Base-by-base conservation (phyloP, 2,329 filamentous ascomycete genomes). In the Ceratocystis lukuohia region DNA sequence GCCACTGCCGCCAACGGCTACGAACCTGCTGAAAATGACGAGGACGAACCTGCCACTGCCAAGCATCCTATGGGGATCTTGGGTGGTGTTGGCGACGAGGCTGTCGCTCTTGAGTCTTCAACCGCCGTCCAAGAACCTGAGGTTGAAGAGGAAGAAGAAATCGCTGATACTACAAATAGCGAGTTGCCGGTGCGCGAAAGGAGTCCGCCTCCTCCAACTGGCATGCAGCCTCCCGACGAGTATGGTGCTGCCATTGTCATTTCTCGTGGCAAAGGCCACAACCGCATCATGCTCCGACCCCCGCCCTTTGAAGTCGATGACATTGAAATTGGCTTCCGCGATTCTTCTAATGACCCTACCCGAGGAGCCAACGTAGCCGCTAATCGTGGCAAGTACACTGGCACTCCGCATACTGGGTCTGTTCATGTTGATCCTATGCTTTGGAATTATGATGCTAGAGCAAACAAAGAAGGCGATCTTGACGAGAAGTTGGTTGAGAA, bases 271-370 rank as follows among this genome's bases (percentile, higher is more conserved):
- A 75, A 74, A 74, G 68, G 76, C 30, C 78, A 80, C 71, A 84
- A 82, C 70, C 82, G 80, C 30, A 78, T 84, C 66, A 78, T 84
- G 70, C 74, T 83, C 56, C 72, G 72, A 3, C 81, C 81, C 10
- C 75, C 74, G 5, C 69, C 77, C 0, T 81, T 80, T 69, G 74
- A 77, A 64, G 84, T 78, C 66, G 76, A 80, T 46, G 74, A 80
- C 7, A 75, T 79, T 67, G 82, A 85, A 71, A 85, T 85, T 68
- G 83, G 83, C 15, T 85, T 83, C 72, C 78, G 80, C 25, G 83
- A 85, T 70, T 82, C 81, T 3, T 78, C 78, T 68, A 85, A 85
- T 68, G 80, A 82, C 69, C 78, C 79, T 37, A 77, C 77, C 68
- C 80, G 81, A 66, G 48, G 64, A 20, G 44, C 57, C 10, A 66